Evolutionary conservation across 140 eudicot species (phyloP).

Genomic region (Cichorium intybus): DNA sequence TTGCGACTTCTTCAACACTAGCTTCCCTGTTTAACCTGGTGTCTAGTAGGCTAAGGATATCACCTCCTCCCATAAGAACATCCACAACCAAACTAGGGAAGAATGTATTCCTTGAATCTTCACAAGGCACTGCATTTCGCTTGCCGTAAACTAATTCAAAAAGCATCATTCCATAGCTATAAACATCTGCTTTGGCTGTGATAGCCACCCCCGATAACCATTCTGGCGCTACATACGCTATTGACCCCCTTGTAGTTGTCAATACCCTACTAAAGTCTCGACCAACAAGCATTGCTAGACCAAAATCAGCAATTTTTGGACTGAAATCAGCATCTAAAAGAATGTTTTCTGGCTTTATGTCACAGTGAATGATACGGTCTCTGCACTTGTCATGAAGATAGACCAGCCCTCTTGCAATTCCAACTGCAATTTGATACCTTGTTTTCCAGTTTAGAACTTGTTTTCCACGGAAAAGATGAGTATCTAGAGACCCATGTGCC

Average conservation of each 20-base stretch:
- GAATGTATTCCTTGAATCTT: slow-evolving; percentile 34
- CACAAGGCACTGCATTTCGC: slow-evolving; percentile 37
- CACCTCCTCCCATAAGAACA: slow-evolving; percentile 41
- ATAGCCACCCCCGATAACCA: slow-evolving; percentile 66
- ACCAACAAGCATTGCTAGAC: slow-evolving; percentile 70
- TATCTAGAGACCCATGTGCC: slow-evolving; percentile 63
- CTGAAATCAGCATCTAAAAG: slow-evolving; percentile 47
- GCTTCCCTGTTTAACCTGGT: slow-evolving; percentile 37
- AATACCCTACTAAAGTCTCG: slow-evolving; percentile 72
- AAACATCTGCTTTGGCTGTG: slow-evolving; percentile 78
- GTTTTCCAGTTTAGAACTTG: slow-evolving; percentile 51
- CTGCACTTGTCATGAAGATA: slow-evolving; percentile 79
- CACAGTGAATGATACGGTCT: slow-evolving; percentile 81
- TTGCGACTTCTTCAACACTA: slow-evolving; percentile 37
- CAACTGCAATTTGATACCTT: slow-evolving; percentile 59
- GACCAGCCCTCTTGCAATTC: slow-evolving; percentile 61
- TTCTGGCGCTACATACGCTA: slow-evolving; percentile 82
- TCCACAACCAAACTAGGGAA: slow-evolving; percentile 57
- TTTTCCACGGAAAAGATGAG: slow-evolving; percentile 49
- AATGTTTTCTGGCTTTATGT: slow-evolving; percentile 81
- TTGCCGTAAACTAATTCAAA: slow-evolving; percentile 58
- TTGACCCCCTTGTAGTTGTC: slow-evolving; percentile 70
- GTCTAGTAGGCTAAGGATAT: slow-evolving; percentile 50
- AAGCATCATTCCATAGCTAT: slow-evolving; percentile 79
- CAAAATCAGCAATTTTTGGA: slow-evolving; percentile 79